A percentile compares a stretch with the other conserved stretches of the same genome.
Conservation (phyloP, 1,284 basidiomycete species). For the Melampsora americana region DNA sequence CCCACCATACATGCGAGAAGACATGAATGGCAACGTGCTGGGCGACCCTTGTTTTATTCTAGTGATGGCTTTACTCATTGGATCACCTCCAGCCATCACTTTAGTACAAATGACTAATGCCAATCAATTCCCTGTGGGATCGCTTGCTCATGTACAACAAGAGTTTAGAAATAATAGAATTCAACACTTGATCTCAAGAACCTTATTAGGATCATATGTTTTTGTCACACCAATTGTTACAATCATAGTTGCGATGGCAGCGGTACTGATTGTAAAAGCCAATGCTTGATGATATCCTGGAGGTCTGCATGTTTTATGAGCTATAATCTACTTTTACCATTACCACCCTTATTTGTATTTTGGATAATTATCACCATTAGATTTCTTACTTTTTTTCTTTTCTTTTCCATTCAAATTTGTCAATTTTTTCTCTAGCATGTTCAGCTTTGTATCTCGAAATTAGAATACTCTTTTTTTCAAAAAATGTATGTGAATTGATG, state of each 20-base stretch:
- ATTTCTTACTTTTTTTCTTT: no score
- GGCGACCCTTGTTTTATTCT: slow-evolving; percentile 28
- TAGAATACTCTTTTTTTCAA: no score
- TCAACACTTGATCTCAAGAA: slow-evolving; percentile 47
- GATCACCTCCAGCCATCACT: slow-evolving; percentile 49
- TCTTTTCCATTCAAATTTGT: background rate
- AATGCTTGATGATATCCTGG: background rate
- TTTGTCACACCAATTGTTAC: slow-evolving; percentile 48
- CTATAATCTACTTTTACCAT: no score
- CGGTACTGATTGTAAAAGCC: slow-evolving; percentile 19
- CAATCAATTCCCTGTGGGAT: slow-evolving; percentile 45
- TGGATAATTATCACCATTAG: background rate
- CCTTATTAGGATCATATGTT: slow-evolving; percentile 51
- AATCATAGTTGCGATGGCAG: slow-evolving; percentile 27
- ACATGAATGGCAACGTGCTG: background rate
- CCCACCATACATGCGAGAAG: background rate
- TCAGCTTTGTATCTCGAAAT: background rate
- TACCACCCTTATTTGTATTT: background rate
- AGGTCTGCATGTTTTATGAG: no score
- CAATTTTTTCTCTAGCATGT: background rate
- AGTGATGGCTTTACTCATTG: slow-evolving; percentile 11
- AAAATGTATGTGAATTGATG: no score
- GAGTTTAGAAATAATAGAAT: slow-evolving; percentile 42
- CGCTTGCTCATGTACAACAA: slow-evolving; percentile 7
- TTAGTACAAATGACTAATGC: slow-evolving; percentile 49